Conservation (phyloP, 2,329 filamentous ascomycete genomes). For the Ascocoryne sarcoides region DNA sequence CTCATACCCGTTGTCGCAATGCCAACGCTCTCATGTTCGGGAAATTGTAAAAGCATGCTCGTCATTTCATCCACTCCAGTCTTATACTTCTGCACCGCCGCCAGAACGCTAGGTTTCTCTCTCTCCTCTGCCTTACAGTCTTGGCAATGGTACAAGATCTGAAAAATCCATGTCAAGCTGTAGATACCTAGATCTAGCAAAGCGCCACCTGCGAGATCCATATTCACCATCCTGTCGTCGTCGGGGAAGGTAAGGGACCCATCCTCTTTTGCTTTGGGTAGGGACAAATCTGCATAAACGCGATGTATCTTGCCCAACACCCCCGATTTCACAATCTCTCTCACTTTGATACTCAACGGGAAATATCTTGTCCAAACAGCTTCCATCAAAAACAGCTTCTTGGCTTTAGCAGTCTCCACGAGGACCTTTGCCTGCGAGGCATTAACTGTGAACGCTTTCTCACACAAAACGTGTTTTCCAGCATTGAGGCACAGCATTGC, state of each 20-base stretch:
- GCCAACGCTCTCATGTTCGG: constrained; percentile 48
- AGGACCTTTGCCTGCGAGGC: constrained; percentile 53
- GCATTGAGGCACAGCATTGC: constrained; percentile 54
- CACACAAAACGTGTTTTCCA: constrained; percentile 61
- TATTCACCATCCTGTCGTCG: constrained; percentile 57
- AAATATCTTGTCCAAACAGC: constrained; percentile 66
- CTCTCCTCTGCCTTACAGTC: constrained; percentile 28
- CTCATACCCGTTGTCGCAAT: constrained; percentile 39
- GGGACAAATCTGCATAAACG: constrained; percentile 32
- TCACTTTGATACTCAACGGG: constrained; percentile 51
- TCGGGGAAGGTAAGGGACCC: constrained; percentile 34
- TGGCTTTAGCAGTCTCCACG: constrained; percentile 50
- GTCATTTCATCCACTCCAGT: constrained; percentile 57
- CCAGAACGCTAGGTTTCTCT: constrained; percentile 45
- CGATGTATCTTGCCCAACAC: constrained; percentile 37
- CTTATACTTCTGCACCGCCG: constrained; percentile 49
- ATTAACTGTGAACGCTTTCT: constrained; percentile 66
- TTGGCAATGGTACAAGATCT: constrained; percentile 60
- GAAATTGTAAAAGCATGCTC: constrained; percentile 54
- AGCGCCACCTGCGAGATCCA: constrained; percentile 57
- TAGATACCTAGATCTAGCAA: constrained; percentile 64
- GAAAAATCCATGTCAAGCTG: constrained; percentile 61
- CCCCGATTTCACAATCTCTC: constrained; percentile 37
- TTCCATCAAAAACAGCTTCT: constrained; percentile 54
- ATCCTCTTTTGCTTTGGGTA: constrained; percentile 43